Percentiles rank a stretch among this genome's conserved stretches.
These are phyloP conservation scores for Rosa chinensis DNA, from an alignment of 306 rosid genomes.

Conservation along the genomic window DNA sequence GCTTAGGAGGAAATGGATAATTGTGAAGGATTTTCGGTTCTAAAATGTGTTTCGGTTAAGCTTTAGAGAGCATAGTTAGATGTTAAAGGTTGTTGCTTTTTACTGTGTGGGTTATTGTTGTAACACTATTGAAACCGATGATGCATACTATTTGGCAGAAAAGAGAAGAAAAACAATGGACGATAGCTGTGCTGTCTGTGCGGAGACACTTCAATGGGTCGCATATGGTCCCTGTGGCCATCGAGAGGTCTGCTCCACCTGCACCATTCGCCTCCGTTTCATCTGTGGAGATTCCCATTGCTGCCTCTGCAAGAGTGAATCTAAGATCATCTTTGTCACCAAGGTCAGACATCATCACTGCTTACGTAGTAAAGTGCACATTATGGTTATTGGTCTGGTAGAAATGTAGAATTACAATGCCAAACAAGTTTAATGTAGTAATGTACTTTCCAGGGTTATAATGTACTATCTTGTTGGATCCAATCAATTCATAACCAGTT, in stretches of 20 bases:
- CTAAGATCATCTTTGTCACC: slow-evolving; percentile 30
- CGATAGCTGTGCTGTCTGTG: slow-evolving; percentile 41
- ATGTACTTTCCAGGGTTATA: background rate
- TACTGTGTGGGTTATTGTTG: background rate
- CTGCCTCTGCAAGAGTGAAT: slow-evolving; percentile 40
- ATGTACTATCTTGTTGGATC: background rate
- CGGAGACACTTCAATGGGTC: slow-evolving; percentile 39
- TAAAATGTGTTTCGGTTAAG: background rate
- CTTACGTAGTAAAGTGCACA: background rate
- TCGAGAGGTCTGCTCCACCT: slow-evolving; percentile 44
- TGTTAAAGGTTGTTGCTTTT: background rate
- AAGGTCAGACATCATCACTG: slow-evolving; percentile 27
- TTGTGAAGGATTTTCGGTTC: background rate
- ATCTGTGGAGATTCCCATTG: slow-evolving; percentile 34
- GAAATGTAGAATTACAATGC: background rate
- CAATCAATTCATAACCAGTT: background rate
- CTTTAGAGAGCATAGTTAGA: background rate
- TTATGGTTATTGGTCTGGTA: background rate
- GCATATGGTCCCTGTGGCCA: slow-evolving; percentile 43
- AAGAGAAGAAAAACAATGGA: slow-evolving; percentile 23
- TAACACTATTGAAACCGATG: background rate
- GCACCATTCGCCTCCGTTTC: slow-evolving; percentile 38
- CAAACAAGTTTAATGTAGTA: background rate
- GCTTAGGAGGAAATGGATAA: background rate
- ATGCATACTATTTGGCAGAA: background rate